A percentile compares a stretch with the other conserved stretches of the same genome.
phyloP scores from a whole-genome alignment of 768 basidiomycete genomes.

The Suillus hirtellus region DNA sequence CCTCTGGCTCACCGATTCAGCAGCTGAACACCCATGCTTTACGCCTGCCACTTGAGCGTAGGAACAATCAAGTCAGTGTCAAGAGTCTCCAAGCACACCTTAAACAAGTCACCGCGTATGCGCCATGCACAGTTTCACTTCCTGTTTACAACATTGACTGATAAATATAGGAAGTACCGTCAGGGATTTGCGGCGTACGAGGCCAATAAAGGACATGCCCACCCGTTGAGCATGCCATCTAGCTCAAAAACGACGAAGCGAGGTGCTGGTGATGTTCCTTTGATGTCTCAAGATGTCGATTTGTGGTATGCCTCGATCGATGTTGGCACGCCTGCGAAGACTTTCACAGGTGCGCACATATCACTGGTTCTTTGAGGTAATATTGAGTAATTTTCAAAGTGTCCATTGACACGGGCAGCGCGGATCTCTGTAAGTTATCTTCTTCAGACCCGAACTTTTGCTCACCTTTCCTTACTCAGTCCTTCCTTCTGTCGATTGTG shows the following conservation, averaged over 20 bases:
- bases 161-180: conserved; percentile 40
- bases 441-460: too few relatives aligned
- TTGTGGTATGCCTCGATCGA: conserved; percentile 49
- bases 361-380: conserved; percentile 1
- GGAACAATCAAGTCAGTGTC: conserved; percentile 6
- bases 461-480: conserved; percentile 39
- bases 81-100: conserved; percentile 19
- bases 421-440: conserved; percentile 37
- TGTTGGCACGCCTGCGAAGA: conserved; percentile 48
- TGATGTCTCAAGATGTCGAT: conserved; percentile 38
- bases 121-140: not conserved
- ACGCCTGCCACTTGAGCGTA: conserved; percentile 26
- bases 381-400: conserved; percentile 27
- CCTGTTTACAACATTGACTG: not conserved
- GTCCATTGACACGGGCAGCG: conserved; percentile 52
- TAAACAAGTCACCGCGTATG: conserved; percentile 19
- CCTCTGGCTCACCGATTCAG: conserved; percentile 8
- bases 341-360: conserved; percentile 39
- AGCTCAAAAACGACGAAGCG: conserved; percentile 22
- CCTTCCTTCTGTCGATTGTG: conserved; percentile 35
- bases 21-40: conserved; percentile 12
- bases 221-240: conserved; percentile 29
- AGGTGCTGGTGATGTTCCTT: conserved; percentile 28
- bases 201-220: conserved; percentile 44
- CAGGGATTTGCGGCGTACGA: conserved; percentile 44